Percentiles rank a stretch among this genome's conserved stretches.
phyloP scores from a whole-genome alignment of 1,284 basidiomycete genomes.

The Puccinia novopanici region DNA sequence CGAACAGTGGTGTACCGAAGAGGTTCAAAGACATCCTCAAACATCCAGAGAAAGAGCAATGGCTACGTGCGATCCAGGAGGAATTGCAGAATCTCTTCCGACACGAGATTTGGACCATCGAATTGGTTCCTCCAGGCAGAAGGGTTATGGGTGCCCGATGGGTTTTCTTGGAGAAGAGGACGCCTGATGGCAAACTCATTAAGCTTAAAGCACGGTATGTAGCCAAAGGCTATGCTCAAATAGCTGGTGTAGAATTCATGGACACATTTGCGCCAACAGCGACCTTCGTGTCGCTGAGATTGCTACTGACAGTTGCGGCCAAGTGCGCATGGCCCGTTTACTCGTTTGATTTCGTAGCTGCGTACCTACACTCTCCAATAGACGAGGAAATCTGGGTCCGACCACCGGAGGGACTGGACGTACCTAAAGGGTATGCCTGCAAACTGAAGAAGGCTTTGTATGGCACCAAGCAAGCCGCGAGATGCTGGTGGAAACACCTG shows the following conservation, averaged over 20 bases:
- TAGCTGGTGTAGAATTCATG: background rate
- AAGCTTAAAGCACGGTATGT: conserved; percentile 13
- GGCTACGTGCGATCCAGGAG: background rate
- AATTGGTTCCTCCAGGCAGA: background rate
- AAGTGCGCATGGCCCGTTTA: conserved; percentile 1
- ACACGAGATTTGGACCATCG: background rate
- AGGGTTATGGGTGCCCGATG: conserved; percentile 1
- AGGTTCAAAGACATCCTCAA: conserved; percentile 9
- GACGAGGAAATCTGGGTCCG: conserved; percentile 28
- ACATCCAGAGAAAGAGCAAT: background rate
- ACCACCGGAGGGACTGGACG: conserved; percentile 1
- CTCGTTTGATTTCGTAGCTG: conserved; percentile 31
- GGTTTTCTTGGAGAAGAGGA: conserved; percentile 13
- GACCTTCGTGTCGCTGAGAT: conserved; percentile 16
- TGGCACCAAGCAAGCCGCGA: conserved; percentile 5
- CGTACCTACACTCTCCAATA: conserved; percentile 20
- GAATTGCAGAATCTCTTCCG: conserved; percentile 9
- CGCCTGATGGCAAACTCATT: background rate
- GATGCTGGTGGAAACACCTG: conserved; percentile 32
- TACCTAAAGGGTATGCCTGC: background rate
- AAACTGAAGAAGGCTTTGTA: conserved; percentile 18
- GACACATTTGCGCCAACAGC: conserved; percentile 37
- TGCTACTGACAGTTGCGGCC: conserved; percentile 7
- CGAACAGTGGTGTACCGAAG: background rate
- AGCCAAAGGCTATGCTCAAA: conserved; percentile 18